Conservation (phyloP, 192 early-diverging fungal genomes). For the Allomyces macrogynus region DNA sequence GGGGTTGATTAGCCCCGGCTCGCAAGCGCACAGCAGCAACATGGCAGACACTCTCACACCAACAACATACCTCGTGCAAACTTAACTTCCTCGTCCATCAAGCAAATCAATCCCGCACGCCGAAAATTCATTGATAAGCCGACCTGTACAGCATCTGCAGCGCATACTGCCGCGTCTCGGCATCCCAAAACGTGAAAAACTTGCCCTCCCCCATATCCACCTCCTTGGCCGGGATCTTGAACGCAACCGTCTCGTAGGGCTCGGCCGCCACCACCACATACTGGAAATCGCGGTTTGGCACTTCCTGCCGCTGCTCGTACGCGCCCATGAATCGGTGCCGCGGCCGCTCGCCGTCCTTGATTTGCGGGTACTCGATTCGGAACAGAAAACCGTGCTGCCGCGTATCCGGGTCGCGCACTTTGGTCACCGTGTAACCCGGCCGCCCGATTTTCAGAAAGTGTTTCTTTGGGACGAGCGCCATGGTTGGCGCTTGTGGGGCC, state of each 20-base stretch:
- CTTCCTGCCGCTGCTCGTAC: slow-evolving; percentile 81
- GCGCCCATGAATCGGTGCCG: slow-evolving; percentile 91
- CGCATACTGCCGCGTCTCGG: slow-evolving; percentile 63
- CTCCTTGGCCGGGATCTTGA: slow-evolving; percentile 83
- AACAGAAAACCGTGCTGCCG: slow-evolving; percentile 76
- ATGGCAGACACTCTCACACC: no score
- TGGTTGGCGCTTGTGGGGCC: background rate
- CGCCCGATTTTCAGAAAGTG: slow-evolving; percentile 85
- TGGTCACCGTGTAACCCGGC: slow-evolving; percentile 84
- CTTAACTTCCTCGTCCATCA: no score
- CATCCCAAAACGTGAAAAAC: slow-evolving; percentile 90
- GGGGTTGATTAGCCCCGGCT: no score
- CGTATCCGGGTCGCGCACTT: slow-evolving; percentile 70
- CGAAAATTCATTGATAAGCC: no score
- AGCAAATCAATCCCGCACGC: no score
- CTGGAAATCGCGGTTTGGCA: slow-evolving; percentile 69
- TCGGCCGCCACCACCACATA: slow-evolving; percentile 89
- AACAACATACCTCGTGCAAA: no score
- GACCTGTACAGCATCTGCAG: slow-evolving; percentile 81
- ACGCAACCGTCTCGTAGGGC: slow-evolving; percentile 84
- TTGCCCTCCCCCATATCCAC: slow-evolving; percentile 70
- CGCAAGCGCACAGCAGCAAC: no score
- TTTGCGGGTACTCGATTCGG: slow-evolving; percentile 88
- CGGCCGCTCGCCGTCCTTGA: slow-evolving; percentile 61
- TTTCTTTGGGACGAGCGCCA: slow-evolving; percentile 33